phyloP scores from a whole-genome alignment of 306 rosid genomes.

The Lotus japonicus region DNA sequence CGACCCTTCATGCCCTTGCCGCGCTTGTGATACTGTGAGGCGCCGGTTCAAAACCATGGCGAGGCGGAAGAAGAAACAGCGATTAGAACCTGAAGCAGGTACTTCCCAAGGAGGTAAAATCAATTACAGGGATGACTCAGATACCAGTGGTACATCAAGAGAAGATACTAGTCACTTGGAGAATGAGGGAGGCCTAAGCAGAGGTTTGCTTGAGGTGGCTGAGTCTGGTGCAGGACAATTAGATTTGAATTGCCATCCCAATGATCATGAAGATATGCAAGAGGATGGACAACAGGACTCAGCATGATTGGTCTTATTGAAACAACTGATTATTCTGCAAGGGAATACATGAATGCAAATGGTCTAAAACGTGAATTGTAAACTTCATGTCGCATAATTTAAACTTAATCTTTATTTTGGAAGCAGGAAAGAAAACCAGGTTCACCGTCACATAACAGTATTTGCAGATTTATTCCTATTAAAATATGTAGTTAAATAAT shows the following conservation, averaged over 20 bases:
- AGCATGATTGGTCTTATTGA: slow-evolving; percentile 39
- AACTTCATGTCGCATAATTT: slow-evolving; percentile 16
- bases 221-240: slow-evolving; percentile 47
- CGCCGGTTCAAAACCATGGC: slow-evolving; percentile 68
- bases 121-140: slow-evolving; percentile 25
- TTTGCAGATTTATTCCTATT: no score
- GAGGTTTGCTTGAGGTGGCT: slow-evolving; percentile 24
- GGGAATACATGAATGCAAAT: slow-evolving; percentile 24
- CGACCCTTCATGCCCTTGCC: slow-evolving; percentile 67
- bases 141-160: slow-evolving; percentile 26
- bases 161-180: slow-evolving; percentile 23
- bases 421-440: slow-evolving; percentile 31
- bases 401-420: slow-evolving; percentile 31
- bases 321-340: slow-evolving; percentile 14
- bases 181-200: slow-evolving; percentile 28
- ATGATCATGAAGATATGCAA: slow-evolving; percentile 40
- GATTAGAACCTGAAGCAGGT: slow-evolving; percentile 44
- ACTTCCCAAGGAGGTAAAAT: slow-evolving; percentile 21
- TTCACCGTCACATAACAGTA: slow-evolving; percentile 20
- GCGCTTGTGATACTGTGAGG: slow-evolving; percentile 67
- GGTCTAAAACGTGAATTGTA: slow-evolving; percentile 23
- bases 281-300: slow-evolving; percentile 27
- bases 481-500: no score
- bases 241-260: slow-evolving; percentile 68
- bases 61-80: slow-evolving; percentile 69